Conservation (phyloP, 768 basidiomycete species). For the Calvatia gigantea region DNA sequence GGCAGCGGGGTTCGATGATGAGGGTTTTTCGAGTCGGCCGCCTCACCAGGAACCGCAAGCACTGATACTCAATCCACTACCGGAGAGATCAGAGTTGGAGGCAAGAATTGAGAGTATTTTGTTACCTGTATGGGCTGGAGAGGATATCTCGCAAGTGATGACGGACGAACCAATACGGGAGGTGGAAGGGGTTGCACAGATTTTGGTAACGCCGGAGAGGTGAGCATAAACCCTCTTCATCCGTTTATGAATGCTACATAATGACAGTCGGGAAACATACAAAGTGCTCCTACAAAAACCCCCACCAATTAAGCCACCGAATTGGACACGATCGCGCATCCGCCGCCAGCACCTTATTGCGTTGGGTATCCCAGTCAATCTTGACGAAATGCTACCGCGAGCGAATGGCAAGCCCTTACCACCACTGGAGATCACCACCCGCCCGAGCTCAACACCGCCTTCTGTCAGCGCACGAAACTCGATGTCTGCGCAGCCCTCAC, state of each 20-base stretch:
- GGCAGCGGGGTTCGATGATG: constrained; percentile 5
- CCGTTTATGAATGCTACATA: constrained; percentile 14
- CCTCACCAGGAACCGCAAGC: constrained; percentile 55
- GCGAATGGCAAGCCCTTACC: constrained; percentile 67
- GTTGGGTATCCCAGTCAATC: constrained; percentile 90
- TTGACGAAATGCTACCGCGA: constrained; percentile 85
- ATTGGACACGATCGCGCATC: constrained; percentile 92
- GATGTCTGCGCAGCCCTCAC: constrained; percentile 40
- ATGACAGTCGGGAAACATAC: constrained; percentile 72
- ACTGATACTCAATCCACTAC: constrained; percentile 61
- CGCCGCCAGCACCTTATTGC: constrained; percentile 88
- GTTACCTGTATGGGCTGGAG: constrained; percentile 57
- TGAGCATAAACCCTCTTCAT: constrained; percentile 21
- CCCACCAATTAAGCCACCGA: constrained; percentile 78
- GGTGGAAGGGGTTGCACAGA: constrained; percentile 76
- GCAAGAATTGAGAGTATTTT: constrained; percentile 65
- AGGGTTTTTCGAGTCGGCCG: constrained; percentile 35
- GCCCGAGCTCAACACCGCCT: constrained; percentile 80
- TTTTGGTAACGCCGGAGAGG: constrained; percentile 76
- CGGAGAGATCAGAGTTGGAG: constrained; percentile 52
- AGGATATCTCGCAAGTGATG: constrained; percentile 48
- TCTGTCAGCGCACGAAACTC: constrained; percentile 31
- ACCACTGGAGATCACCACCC: constrained; percentile 76
- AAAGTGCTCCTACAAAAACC: constrained; percentile 66
- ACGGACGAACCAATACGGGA: constrained; percentile 75